phyloP scores from a whole-genome alignment of 306 rosid species.

The Gillenia trifoliata region DNA sequence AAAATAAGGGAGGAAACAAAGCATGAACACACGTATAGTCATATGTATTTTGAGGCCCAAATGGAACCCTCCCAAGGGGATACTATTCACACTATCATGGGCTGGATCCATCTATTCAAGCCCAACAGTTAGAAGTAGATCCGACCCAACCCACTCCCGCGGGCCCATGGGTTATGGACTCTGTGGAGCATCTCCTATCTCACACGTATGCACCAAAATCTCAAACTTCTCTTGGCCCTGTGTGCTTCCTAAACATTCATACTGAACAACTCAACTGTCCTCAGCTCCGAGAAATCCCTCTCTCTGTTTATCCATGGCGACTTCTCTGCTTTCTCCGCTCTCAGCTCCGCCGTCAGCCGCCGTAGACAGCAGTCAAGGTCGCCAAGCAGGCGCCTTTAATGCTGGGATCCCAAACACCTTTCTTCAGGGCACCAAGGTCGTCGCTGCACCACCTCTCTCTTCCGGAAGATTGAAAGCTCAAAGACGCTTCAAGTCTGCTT shows the following conservation, averaged over 20 bases:
- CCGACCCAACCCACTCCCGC: neutral
- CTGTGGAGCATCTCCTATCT: neutral
- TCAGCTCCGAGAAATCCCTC: neutral
- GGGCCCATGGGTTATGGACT: neutral
- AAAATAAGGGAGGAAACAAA: too few relatives aligned
- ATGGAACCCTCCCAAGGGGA: neutral
- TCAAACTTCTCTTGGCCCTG: neutral
- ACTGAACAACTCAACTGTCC: neutral
- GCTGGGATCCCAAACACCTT: slow-evolving; percentile 28
- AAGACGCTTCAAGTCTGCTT: slow-evolving; percentile 35
- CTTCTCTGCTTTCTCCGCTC: slow-evolving; percentile 43
- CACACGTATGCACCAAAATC: neutral
- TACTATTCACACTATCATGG: neutral
- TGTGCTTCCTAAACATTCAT: neutral
- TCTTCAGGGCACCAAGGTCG: slow-evolving; percentile 47
- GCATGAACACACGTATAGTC: neutral
- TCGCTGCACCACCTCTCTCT: slow-evolving; percentile 9
- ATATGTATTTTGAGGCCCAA: neutral
- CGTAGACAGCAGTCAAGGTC: slow-evolving; percentile 21
- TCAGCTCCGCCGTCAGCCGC: slow-evolving; percentile 33
- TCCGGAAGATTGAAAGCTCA: slow-evolving; percentile 15
- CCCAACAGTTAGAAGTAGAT: neutral
- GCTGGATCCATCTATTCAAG: neutral
- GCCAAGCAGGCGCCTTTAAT: slow-evolving; percentile 11
- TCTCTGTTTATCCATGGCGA: slow-evolving; percentile 41